phyloP scores from a whole-genome alignment of 768 basidiomycete species.

The Macrolepiota albuminosa region DNA sequence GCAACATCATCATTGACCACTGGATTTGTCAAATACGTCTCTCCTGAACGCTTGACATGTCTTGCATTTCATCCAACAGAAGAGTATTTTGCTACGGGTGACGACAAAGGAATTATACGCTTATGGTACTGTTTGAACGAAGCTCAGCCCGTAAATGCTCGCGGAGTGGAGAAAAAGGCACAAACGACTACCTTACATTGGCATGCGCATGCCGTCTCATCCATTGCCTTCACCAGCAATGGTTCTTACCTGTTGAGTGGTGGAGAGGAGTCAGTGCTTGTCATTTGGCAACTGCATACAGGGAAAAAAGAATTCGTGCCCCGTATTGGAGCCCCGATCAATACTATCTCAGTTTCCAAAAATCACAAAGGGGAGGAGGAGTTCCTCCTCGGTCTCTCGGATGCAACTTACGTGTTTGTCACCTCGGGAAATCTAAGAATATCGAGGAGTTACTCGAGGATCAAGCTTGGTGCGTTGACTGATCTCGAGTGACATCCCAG shows the following conservation, averaged over 20 bases:
- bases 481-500: not conserved
- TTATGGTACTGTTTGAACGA: slow-evolving; percentile 91
- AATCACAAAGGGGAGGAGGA: slow-evolving; percentile 66
- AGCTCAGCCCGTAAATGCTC: slow-evolving; percentile 40
- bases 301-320: slow-evolving; percentile 91
- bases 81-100: slow-evolving; percentile 95
- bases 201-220: slow-evolving; percentile 93
- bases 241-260: slow-evolving; percentile 92
- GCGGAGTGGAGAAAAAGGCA: slow-evolving; percentile 70
- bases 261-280: slow-evolving; percentile 94
- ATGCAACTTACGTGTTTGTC: slow-evolving; percentile 78
- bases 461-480: slow-evolving; percentile 61
- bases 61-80: slow-evolving; percentile 85
- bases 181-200: slow-evolving; percentile 89
- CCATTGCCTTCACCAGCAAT: slow-evolving; percentile 81
- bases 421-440: slow-evolving; percentile 69
- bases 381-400: slow-evolving; percentile 77
- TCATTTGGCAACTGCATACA: slow-evolving; percentile 91
- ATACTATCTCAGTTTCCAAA: slow-evolving; percentile 57
- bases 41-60: slow-evolving; percentile 76
- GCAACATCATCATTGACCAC: slow-evolving; percentile 48
- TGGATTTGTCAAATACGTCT: slow-evolving; percentile 80
- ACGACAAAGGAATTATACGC: slow-evolving; percentile 76
- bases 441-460: slow-evolving; percentile 64
- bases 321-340: slow-evolving; percentile 84